Percentiles rank a stretch among this genome's conserved stretches.
phyloP scores from a whole-genome alignment of 2,329 filamentous ascomycete genomes.

The Claviceps pazoutovae region DNA sequence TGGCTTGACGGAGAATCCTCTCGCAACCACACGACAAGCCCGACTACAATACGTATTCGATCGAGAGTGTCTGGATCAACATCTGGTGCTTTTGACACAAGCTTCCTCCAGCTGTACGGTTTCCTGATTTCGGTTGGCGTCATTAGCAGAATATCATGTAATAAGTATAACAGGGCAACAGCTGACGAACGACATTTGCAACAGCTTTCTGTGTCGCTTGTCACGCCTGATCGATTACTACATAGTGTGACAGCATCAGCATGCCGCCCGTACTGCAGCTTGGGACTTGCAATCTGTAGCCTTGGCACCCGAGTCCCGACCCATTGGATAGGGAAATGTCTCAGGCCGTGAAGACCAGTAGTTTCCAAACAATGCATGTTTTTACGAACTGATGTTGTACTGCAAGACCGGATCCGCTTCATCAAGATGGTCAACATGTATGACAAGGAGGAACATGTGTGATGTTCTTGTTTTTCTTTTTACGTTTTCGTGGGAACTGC shows the following conservation, averaged over 20 bases:
- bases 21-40: not conserved
- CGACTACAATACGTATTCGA: too few species aligned
- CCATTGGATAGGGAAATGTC: slow-evolving; percentile 1
- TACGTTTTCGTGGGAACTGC: too few species aligned
- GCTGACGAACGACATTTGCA: not conserved
- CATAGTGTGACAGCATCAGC: not conserved
- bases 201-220: too few species aligned
- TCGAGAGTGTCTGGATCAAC: too few species aligned
- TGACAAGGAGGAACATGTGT: not conserved
- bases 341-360: not conserved
- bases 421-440: not conserved
- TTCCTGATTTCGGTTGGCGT: too few species aligned
- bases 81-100: too few species aligned
- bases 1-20: not conserved
- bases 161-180: not conserved
- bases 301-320: not conserved
- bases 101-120: too few species aligned
- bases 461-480: not conserved
- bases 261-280: not conserved
- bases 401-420: not conserved
- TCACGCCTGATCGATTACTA: not conserved
- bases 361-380: not conserved
- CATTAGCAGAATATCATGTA: too few species aligned
- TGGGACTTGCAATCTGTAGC: not conserved
- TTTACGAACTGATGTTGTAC: not conserved